phyloP scores from a whole-genome alignment of 768 basidiomycete genomes.

The Trametes cingulata region DNA sequence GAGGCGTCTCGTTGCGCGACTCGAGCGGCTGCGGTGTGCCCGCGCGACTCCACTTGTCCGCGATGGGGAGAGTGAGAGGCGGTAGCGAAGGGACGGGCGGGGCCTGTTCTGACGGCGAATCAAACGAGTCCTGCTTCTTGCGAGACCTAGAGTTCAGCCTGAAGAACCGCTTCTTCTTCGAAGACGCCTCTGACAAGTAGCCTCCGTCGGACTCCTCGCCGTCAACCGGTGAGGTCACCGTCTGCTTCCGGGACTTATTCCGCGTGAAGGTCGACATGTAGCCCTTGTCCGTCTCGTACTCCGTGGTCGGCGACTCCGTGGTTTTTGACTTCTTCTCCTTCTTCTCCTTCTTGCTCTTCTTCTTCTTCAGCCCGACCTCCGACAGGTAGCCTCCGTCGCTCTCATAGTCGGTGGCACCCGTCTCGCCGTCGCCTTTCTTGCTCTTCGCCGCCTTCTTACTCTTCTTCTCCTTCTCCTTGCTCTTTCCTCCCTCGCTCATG shows the following conservation, averaged over 20 bases:
- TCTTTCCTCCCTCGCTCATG: constrained; percentile 43
- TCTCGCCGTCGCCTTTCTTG: constrained; percentile 26
- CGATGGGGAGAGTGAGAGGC: constrained; percentile 16
- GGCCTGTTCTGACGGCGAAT: constrained; percentile 7
- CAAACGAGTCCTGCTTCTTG: constrained; percentile 21
- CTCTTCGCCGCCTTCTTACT: constrained; percentile 22
- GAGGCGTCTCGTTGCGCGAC: constrained; percentile 17
- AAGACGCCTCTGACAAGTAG: constrained; percentile 32
- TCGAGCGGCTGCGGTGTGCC: constrained; percentile 12
- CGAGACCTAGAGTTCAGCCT: constrained; percentile 25
- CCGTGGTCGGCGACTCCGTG: constrained; percentile 25
- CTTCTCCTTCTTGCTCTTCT: constrained; percentile 33
- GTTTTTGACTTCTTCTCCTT: constrained; percentile 25
- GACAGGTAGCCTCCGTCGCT: constrained; percentile 35
- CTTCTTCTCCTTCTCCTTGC: constrained; percentile 32
- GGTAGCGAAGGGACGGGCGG: constrained; percentile 26
- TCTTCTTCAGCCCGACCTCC: constrained; percentile 28
- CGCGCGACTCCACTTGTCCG: constrained; percentile 19
- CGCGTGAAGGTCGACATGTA: constrained; percentile 26
- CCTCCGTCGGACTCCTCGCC: constrained; percentile 36
- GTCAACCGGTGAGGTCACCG: constrained; percentile 14
- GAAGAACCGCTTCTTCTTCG: constrained; percentile 34
- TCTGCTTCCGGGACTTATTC: constrained; percentile 19
- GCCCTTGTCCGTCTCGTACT: constrained; percentile 37
- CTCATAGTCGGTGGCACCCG: constrained; percentile 33